Evolutionary conservation across 2,329 filamentous ascomycete genomes (phyloP).

Genomic region (Arthroderma uncinatum): DNA sequence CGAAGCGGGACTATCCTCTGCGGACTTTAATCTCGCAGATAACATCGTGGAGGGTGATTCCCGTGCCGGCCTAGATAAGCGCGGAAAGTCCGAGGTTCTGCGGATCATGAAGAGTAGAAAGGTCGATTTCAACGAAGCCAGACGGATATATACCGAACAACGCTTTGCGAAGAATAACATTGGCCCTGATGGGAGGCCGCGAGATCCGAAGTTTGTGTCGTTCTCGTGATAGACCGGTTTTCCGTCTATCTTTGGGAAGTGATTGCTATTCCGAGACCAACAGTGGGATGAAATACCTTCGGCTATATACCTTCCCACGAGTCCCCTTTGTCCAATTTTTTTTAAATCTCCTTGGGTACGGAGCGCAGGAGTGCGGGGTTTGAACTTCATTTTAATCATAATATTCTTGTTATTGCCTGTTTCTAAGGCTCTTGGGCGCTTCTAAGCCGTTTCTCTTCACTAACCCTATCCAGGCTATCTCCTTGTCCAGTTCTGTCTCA

Average conservation of each 20-base stretch:
- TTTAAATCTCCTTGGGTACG: neutral
- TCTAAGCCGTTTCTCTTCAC: neutral
- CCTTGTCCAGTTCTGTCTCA: neutral
- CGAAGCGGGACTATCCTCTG: slow-evolving; percentile 73
- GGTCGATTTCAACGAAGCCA: slow-evolving; percentile 81
- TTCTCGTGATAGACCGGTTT: slow-evolving; percentile 50
- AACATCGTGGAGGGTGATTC: slow-evolving; percentile 73
- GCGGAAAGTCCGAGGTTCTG: slow-evolving; percentile 69
- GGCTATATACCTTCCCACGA: neutral
- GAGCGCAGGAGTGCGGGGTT: neutral
- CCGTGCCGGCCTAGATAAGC: slow-evolving; percentile 68
- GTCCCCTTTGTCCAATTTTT: neutral
- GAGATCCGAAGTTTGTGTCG: slow-evolving; percentile 91
- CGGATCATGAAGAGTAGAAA: slow-evolving; percentile 79
- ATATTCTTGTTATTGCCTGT: neutral
- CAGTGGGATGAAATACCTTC: no score
- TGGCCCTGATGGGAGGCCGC: slow-evolving; percentile 71
- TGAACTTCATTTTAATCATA: neutral
- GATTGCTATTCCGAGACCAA: no score
- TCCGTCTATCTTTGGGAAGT: no score
- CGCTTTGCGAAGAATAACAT: slow-evolving; percentile 81
- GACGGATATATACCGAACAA: slow-evolving; percentile 74
- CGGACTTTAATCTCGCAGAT: slow-evolving; percentile 67
- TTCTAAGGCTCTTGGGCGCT: neutral
- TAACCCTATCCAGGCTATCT: neutral